These are phyloP conservation scores for Fusarium sp. DNA, from an alignment of 2,329 filamentous ascomycete species.

Conservation along the genomic window DNA sequence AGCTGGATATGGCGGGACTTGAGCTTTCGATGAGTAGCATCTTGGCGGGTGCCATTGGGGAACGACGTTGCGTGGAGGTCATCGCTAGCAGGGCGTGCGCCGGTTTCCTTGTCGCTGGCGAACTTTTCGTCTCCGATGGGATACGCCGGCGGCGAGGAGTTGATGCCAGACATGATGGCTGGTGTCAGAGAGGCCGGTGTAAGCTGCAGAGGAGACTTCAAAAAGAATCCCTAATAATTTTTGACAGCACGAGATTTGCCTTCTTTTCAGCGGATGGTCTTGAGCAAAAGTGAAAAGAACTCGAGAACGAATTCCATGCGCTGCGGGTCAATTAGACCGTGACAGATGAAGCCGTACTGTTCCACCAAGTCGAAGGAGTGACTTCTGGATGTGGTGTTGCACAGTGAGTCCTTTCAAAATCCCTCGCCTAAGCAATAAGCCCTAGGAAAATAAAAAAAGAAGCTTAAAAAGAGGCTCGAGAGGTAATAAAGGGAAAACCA, in stretches of 20 bases:
- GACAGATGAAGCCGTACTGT: background rate
- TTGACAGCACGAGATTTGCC: background rate
- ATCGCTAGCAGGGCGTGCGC: background rate
- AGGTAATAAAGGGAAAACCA: too few relatives aligned
- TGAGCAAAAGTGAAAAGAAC: constrained; percentile 48
- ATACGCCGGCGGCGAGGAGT: constrained; percentile 45
- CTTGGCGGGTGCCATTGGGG: constrained; percentile 3
- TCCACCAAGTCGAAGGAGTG: background rate
- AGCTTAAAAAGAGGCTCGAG: constrained; percentile 11
- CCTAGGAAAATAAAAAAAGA: constrained; percentile 3
- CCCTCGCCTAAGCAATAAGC: background rate
- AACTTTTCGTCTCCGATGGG: constrained; percentile 44
- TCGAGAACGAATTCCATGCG: constrained; percentile 49
- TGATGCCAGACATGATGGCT: constrained; percentile 43
- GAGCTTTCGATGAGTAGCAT: constrained; percentile 65
- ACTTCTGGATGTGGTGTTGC: background rate
- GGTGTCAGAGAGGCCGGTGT: background rate
- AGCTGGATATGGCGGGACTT: constrained; percentile 72
- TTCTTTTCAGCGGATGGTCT: constrained; percentile 42
- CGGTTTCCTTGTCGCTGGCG: constrained; percentile 16
- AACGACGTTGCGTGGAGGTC: constrained; percentile 7
- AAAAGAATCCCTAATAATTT: too few relatives aligned
- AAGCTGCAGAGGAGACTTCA: too few relatives aligned
- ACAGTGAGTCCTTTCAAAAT: background rate
- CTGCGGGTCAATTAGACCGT: background rate